A percentile compares a stretch with the other conserved stretches of the same genome.
These are phyloP conservation scores for Trichophyton equinum DNA, from an alignment of 2,329 filamentous ascomycete species.

Conservation along the genomic window DNA sequence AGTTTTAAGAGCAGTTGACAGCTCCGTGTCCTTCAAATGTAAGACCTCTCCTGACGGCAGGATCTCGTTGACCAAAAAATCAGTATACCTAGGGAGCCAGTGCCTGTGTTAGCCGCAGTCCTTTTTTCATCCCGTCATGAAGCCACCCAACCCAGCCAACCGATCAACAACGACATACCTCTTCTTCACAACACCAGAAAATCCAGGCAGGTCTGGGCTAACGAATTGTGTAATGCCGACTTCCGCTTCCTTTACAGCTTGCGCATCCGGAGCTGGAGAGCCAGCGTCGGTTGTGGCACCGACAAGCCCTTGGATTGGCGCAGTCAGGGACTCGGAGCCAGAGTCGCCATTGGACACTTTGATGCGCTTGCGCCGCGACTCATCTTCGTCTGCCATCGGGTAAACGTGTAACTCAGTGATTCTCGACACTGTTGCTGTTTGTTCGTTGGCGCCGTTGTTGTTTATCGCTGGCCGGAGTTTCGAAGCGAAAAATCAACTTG, in stretches of 20 bases:
- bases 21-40: conserved; percentile 47
- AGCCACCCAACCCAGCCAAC: background rate
- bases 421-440: background rate
- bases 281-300: background rate
- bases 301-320: background rate
- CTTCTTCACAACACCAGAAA: conserved; percentile 55
- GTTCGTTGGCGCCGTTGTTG: background rate
- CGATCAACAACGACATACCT: conserved; percentile 31
- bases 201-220: conserved; percentile 44
- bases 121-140: background rate
- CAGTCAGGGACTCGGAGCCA: background rate
- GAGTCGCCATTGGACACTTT: conserved; percentile 13
- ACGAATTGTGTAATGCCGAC: conserved; percentile 55
- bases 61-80: conserved; percentile 89
- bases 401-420: background rate
- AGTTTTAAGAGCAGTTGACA: conserved; percentile 16
- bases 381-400: conserved; percentile 6
- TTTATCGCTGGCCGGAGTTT: background rate
- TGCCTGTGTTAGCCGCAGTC: conserved; percentile 3
- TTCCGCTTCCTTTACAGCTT: conserved; percentile 30
- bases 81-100: conserved; percentile 54
- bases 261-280: conserved; percentile 18
- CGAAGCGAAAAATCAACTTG: too few relatives aligned
- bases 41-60: conserved; percentile 60
- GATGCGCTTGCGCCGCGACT: conserved; percentile 15